Conservation (phyloP, 2,329 filamentous ascomycete genomes). For the Alternaria hordeiaustralica region DNA sequence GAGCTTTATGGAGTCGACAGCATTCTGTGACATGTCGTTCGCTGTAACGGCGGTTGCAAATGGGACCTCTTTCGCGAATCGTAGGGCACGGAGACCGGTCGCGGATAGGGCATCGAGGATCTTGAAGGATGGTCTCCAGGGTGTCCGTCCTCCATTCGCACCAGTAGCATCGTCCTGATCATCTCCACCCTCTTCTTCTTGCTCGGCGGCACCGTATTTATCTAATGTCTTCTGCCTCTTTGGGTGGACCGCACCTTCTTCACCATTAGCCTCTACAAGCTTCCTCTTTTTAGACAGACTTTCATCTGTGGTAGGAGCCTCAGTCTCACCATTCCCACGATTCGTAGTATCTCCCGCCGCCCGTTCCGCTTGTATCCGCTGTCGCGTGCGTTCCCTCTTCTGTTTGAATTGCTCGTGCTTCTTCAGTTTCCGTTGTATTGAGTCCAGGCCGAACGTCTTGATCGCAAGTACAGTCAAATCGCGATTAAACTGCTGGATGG, state of each 20-base stretch:
- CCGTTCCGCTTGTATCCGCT: conserved; percentile 19
- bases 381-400: conserved; percentile 32
- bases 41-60: conserved; percentile 82
- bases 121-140: conserved; percentile 47
- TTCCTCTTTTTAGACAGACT: conserved; percentile 34
- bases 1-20: conserved; percentile 78
- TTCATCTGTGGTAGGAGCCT: conserved; percentile 3
- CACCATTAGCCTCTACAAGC: conserved; percentile 22
- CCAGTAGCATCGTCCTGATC: neutral
- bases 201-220: conserved; percentile 13
- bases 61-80: conserved; percentile 90
- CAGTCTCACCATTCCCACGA: neutral
- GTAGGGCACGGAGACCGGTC: conserved; percentile 86
- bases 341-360: conserved; percentile 4
- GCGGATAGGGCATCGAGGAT: conserved; percentile 95
- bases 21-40: conserved; percentile 83
- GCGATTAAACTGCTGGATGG: conserved; percentile 98
- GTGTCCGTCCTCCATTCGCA: conserved; percentile 12
- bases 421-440: conserved; percentile 56
- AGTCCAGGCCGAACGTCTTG: conserved; percentile 81
- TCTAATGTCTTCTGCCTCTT: conserved; percentile 38
- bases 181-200: conserved; percentile 7
- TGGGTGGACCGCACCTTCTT: conserved; percentile 15
- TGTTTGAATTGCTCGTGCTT: conserved; percentile 52
- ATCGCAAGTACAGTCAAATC: conserved; percentile 93